phyloP scores from a whole-genome alignment of 1,284 basidiomycete species.

The Microbotryum scabiosae region DNA sequence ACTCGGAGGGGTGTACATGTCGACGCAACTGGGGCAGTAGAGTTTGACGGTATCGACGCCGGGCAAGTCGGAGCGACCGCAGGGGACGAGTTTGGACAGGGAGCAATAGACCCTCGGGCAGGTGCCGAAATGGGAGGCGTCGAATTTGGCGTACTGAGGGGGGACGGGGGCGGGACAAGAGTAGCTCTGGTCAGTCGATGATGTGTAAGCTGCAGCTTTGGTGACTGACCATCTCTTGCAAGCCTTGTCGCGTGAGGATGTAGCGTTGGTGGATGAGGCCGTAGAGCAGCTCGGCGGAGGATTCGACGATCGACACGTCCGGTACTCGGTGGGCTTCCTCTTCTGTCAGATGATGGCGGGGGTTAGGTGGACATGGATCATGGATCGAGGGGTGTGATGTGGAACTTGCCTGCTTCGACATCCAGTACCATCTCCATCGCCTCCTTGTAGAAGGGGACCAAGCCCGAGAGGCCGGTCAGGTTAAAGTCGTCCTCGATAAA shows the following conservation, averaged over 20 bases:
- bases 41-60: conserved; percentile 98
- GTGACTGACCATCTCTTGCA: conserved; percentile 80
- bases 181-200: background rate
- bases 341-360: conserved; percentile 43
- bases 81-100: conserved; percentile 82
- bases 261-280: conserved; percentile 96
- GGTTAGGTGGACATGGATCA: background rate
- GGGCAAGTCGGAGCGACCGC: conserved; percentile 89
- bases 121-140: conserved; percentile 80
- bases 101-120: conserved; percentile 95
- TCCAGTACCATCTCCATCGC: conserved; percentile 99
- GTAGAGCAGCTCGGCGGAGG: conserved; percentile 92
- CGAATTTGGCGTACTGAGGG: conserved; percentile 97
- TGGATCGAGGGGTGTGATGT: background rate
- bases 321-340: conserved; percentile 76
- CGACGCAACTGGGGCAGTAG: conserved; percentile 96
- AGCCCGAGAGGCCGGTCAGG: conserved; percentile 84
- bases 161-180: background rate
- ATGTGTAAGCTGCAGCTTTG: no score
- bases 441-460: conserved; percentile 98
- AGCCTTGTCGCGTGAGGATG: conserved; percentile 85
- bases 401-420: conserved; percentile 81
- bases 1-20: conserved; percentile 91
- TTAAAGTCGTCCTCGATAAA: conserved; percentile 99
- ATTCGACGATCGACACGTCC: conserved; percentile 94